phyloP scores from a whole-genome alignment of 352 stramenopile genomes.

The Peronosclerospora sorghi region DNA sequence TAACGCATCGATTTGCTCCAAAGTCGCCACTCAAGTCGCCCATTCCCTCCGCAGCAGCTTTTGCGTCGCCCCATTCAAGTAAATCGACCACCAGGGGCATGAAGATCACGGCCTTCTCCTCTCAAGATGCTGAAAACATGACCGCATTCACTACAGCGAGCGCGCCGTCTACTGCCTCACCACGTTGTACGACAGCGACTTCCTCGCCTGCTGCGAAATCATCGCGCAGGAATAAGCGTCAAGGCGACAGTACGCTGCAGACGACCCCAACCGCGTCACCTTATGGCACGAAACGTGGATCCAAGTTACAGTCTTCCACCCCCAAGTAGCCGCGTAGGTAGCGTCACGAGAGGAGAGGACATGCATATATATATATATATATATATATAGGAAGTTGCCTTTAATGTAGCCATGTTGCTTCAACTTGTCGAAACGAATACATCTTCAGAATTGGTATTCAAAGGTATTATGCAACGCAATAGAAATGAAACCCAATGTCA shows the following conservation, averaged over 20 bases:
- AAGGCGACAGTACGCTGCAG: slow-evolving; percentile 13
- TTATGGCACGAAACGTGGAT: slow-evolving; percentile 10
- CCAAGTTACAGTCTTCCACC: slow-evolving; percentile 5
- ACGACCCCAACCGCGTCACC: slow-evolving; percentile 13
- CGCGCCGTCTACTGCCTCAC: background rate
- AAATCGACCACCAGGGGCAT: slow-evolving; percentile 5
- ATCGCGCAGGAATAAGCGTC: slow-evolving; percentile 10
- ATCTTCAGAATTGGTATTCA: background rate
- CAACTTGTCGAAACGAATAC: background rate
- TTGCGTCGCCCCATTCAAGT: slow-evolving; percentile 9
- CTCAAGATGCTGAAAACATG: slow-evolving; percentile 5
- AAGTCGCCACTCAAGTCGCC: slow-evolving; percentile 10
- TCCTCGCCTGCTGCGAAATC: slow-evolving; percentile 7
- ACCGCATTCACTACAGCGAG: slow-evolving; percentile 2
- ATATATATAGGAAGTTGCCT: background rate
- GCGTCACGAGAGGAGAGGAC: too few species aligned
- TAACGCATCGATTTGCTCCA: slow-evolving; percentile 17
- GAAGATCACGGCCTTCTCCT: slow-evolving; percentile 18
- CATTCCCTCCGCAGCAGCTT: slow-evolving; percentile 6
- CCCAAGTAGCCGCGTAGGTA: background rate
- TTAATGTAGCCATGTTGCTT: background rate
- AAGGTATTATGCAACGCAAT: background rate
- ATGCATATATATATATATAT: background rate
- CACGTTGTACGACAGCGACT: too few species aligned
- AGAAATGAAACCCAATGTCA: background rate